A percentile compares a stretch with the other conserved stretches of the same genome.
Conservation (phyloP, 2,329 filamentous ascomycete genomes). For the Harringtonia aguacate region DNA sequence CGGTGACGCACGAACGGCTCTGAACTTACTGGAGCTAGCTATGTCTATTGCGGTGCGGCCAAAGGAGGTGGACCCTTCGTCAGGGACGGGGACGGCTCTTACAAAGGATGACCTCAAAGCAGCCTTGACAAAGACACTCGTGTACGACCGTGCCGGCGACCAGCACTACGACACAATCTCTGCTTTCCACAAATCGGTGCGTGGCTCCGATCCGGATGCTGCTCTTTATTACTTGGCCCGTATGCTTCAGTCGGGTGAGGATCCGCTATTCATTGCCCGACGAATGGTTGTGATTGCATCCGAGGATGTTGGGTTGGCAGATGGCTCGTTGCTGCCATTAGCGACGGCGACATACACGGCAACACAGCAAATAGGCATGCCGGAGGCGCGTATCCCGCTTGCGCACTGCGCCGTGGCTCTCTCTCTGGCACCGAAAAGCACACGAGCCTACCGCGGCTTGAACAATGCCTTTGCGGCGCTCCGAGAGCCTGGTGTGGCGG, state of each 20-base stretch:
- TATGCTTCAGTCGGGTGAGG: constrained; percentile 93
- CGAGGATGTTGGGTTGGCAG: constrained; percentile 86
- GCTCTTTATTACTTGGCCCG: constrained; percentile 88
- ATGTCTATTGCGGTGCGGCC: constrained; percentile 54
- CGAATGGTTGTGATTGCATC: constrained; percentile 91
- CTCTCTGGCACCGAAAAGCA: constrained; percentile 73
- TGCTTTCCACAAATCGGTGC: constrained; percentile 91
- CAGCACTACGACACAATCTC: constrained; percentile 98
- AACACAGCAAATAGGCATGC: constrained; percentile 87
- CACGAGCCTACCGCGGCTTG: constrained; percentile 71
- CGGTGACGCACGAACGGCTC: constrained; percentile 83
- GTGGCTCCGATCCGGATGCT: constrained; percentile 77
- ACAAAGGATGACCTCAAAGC: constrained; percentile 71
- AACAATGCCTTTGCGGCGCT: constrained; percentile 72
- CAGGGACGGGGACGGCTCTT: constrained; percentile 40
- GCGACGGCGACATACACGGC: constrained; percentile 81
- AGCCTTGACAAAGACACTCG: constrained; percentile 78
- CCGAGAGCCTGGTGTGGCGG: constrained; percentile 72
- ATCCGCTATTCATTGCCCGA: constrained; percentile 83
- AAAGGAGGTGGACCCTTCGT: not conserved
- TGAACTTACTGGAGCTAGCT: constrained; percentile 86
- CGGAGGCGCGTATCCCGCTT: constrained; percentile 85
- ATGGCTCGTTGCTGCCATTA: constrained; percentile 71
- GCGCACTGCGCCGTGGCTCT: constrained; percentile 80
- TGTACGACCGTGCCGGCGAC: constrained; percentile 91